A percentile compares a stretch with the other conserved stretches of the same genome.
These are phyloP conservation scores for Dioscorea dumetorum DNA, from an alignment of 106 monocot species.

Conservation along the genomic window DNA sequence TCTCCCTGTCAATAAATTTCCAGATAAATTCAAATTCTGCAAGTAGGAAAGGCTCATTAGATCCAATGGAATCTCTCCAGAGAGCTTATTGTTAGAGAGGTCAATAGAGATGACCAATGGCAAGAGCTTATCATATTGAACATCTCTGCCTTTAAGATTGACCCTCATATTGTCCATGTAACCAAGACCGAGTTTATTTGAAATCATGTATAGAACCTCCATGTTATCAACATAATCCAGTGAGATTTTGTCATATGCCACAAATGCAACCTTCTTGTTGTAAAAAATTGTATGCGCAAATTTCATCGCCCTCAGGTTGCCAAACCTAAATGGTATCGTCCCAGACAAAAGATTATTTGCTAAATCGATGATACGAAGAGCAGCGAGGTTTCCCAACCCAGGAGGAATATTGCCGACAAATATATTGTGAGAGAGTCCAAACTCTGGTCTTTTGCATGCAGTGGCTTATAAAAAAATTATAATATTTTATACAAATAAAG, in stretches of 20 bases:
- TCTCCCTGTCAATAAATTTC: neutral
- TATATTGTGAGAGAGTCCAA: no score
- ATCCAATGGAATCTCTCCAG: neutral
- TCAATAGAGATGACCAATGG: neutral
- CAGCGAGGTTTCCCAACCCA: neutral
- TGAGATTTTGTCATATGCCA: no score
- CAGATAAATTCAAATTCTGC: neutral
- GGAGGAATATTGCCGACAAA: conserved; percentile 15
- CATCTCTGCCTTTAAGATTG: neutral
- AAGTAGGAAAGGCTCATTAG: neutral
- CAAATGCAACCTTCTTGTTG: no score
- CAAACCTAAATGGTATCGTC: neutral
- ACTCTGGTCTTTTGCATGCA: no score
- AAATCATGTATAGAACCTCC: no score
- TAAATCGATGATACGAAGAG: conserved; percentile 13
- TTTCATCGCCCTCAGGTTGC: neutral
- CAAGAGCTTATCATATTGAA: neutral
- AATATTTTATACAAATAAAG: no score
- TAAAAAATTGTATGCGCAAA: no score
- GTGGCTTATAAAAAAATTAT: no score
- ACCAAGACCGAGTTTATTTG: no score
- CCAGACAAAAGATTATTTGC: conserved; percentile 15
- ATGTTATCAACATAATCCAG: no score
- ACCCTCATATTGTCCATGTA: neutral
- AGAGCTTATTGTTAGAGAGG: conserved; percentile 8